Percentiles rank a stretch among this genome's conserved stretches.
Evolutionary conservation across 495 filamentous ascomycete genomes (phyloP).

Genomic region (Polyplosphaeria fusca): DNA sequence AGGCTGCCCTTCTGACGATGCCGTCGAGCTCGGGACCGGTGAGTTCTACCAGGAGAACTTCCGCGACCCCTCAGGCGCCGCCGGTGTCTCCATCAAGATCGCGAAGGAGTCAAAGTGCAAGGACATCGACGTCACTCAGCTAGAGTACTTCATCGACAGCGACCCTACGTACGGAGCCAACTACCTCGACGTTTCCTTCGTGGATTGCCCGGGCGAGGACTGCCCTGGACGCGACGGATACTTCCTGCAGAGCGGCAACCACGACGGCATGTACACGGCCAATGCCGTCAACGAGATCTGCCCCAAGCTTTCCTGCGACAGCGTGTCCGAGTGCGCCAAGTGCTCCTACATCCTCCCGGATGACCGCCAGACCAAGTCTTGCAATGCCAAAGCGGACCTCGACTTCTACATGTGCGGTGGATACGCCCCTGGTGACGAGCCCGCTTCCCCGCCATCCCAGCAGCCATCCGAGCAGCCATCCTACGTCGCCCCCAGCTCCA

Average conservation of each 20-base stretch:
- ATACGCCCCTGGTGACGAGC: constrained; percentile 7
- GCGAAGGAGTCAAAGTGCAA: constrained; percentile 13
- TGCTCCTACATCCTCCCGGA: constrained; percentile 26
- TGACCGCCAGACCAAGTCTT: constrained; percentile 25
- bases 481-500: background rate
- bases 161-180: constrained; percentile 3
- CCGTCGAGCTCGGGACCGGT: constrained; percentile 12
- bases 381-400: constrained; percentile 15
- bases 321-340: constrained; percentile 8
- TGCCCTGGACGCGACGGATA: constrained; percentile 29
- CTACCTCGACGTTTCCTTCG: constrained; percentile 35
- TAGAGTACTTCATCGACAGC: constrained; percentile 34
- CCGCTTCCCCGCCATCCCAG: no score
- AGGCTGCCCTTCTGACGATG: constrained; percentile 2
- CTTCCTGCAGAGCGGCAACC: constrained; percentile 30
- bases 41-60: constrained; percentile 28
- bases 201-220: constrained; percentile 23
- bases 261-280: background rate
- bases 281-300: constrained; percentile 15
- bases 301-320: constrained; percentile 25
- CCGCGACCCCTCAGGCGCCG: background rate
- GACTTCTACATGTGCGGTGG: constrained; percentile 33
- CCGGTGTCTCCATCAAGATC: constrained; percentile 33
- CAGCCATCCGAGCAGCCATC: background rate
- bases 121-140: constrained; percentile 22